phyloP scores from a whole-genome alignment of 2,329 filamentous ascomycete species.

The Venturia oleaginea region DNA sequence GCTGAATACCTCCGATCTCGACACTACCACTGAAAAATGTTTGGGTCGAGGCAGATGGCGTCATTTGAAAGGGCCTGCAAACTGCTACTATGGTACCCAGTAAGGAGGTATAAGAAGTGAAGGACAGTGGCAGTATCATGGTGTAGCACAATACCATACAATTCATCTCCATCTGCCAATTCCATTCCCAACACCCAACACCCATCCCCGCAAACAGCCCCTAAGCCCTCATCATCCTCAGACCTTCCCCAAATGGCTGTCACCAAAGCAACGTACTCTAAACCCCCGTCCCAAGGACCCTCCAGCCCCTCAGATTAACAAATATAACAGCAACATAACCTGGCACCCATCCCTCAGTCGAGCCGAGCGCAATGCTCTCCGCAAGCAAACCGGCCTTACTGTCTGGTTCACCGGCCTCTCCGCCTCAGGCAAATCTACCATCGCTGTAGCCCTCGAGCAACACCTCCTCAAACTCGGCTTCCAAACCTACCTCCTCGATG shows the following conservation, averaged over 20 bases:
- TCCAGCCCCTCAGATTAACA: background rate
- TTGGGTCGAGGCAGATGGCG: background rate
- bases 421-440: slow-evolving; percentile 93
- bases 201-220: too few species aligned
- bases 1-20: background rate
- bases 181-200: too few species aligned
- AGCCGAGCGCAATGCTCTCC: slow-evolving; percentile 62
- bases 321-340: slow-evolving; percentile 64
- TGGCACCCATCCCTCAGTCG: slow-evolving; percentile 79
- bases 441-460: slow-evolving; percentile 93
- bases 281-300: background rate
- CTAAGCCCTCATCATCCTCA: background rate
- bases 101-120: background rate
- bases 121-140: background rate
- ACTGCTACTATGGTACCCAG: background rate
- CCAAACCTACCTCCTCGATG: slow-evolving; percentile 85
- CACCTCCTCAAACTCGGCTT: slow-evolving; percentile 81
- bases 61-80: background rate
- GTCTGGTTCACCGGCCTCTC: slow-evolving; percentile 98
- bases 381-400: slow-evolving; percentile 82
- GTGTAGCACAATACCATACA: too few species aligned
- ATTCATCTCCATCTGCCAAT: too few species aligned
- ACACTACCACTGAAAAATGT: background rate
- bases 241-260: background rate
- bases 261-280: slow-evolving; percentile 5